These are phyloP conservation scores for Tubosaeta sp. DNA, from an alignment of 768 basidiomycete genomes.

Conservation along the genomic window DNA sequence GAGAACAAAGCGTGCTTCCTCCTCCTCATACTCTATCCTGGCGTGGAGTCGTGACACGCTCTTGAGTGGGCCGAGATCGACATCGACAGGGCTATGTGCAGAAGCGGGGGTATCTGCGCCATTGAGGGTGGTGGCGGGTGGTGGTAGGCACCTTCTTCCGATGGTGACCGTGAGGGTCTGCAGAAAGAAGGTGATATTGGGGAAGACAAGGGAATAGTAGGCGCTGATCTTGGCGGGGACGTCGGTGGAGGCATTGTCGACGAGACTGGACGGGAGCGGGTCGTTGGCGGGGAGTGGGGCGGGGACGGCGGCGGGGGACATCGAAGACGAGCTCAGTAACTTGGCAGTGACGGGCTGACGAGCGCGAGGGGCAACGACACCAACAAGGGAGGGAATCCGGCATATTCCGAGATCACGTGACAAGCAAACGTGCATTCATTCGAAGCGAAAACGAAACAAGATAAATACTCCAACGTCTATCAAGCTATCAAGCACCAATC, in stretches of 20 bases:
- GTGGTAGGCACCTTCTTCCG: constrained; percentile 78
- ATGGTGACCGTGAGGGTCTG: constrained; percentile 93
- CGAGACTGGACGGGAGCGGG: constrained; percentile 4
- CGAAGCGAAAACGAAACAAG: background rate
- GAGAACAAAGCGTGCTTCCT: constrained; percentile 82
- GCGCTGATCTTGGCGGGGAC: constrained; percentile 79
- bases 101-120: constrained; percentile 38
- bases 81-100: constrained; percentile 54
- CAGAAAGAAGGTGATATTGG: constrained; percentile 94
- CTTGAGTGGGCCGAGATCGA: constrained; percentile 94
- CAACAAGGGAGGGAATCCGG: constrained; percentile 8
- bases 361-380: constrained; percentile 5
- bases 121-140: constrained; percentile 49
- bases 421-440: constrained; percentile 19
- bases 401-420: constrained; percentile 16
- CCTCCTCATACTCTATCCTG: constrained; percentile 90
- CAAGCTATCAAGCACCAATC: constrained; percentile 18
- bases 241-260: constrained; percentile 11
- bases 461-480: constrained; percentile 12
- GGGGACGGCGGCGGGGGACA: constrained; percentile 21
- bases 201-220: constrained; percentile 92
- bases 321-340: constrained; percentile 13
- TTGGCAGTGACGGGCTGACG: constrained; percentile 8
- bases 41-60: constrained; percentile 97
- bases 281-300: constrained; percentile 1